Evolutionary conservation across 2,329 filamentous ascomycete species (phyloP), one percentile per base, ranked within the genome.

Genomic region (Lachnellula suecica): DNA sequence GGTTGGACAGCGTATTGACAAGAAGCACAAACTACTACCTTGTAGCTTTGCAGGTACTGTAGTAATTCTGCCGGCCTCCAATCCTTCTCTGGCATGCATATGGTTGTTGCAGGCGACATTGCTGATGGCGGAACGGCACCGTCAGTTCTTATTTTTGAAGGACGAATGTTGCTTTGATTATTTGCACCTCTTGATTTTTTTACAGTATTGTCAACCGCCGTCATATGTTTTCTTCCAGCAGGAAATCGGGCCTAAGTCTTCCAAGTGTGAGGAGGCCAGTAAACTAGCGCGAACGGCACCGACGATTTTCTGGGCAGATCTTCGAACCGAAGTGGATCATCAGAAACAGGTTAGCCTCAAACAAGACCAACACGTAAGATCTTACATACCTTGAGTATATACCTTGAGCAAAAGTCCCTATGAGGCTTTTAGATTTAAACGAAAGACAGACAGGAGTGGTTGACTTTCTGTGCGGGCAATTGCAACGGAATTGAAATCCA

Each of bases 1-100:
- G 62, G 62, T 24, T 63, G 59, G 11, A 65, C 57, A 7, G 61
- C 61, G 49, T 65, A 63, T n/a, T 49, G 51, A 44, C 62, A 65
- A 2, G 37, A 37, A n/a, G 38, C 51, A 38, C 62, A 65, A 13
- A 65, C 44, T n/a, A 65, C 19, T 15, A 61, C 59, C 49, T 48
- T 47, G 40, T 60, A 59, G n/a, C 11, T 29, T 9, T 59, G 48
- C 10, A 62, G 55, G 44, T 65, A 65, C 15, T 56, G 53, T 1
- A 64, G 52, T 17, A 64, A 47, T 24, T 62, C 47, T 3, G 44
- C 35, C 11, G 59, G 61, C 7, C 13, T 22, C 17, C 9, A 35
- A 9, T 34, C 17, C 10, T 27, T 41, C 22, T 47, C 29, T 27
- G 46, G 9, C 20, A 37, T 17, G 50, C 15, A 48, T 31, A 31